These are phyloP conservation scores for Elaeis guineensis DNA, from an alignment of 176 grass and related monocot species.

Conservation along the genomic window DNA sequence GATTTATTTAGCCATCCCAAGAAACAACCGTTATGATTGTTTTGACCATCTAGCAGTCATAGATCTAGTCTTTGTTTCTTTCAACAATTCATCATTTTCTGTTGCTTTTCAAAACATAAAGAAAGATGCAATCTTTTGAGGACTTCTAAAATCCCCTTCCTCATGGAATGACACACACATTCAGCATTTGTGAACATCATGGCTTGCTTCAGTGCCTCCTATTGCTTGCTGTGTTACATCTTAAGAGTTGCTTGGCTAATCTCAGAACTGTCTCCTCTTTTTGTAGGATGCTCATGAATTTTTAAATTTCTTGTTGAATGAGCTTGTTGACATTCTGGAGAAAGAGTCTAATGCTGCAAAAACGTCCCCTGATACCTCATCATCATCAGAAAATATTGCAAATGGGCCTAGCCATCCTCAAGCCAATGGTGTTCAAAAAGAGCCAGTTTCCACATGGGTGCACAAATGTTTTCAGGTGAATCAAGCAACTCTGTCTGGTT, in stretches of 20 bases:
- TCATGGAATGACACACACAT: no score
- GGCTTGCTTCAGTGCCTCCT: not conserved
- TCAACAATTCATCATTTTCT: no score
- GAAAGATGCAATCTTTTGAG: no score
- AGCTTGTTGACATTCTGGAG: slow-evolving; percentile 28
- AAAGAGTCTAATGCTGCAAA: slow-evolving; percentile 19
- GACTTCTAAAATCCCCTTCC: no score
- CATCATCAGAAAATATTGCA: slow-evolving; percentile 8
- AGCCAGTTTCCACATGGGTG: slow-evolving; percentile 22
- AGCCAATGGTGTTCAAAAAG: slow-evolving; percentile 11
- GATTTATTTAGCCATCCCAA: no score
- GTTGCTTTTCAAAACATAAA: no score
- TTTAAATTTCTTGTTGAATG: slow-evolving; percentile 29
- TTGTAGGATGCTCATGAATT: slow-evolving; percentile 30
- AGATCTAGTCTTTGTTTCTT: no score
- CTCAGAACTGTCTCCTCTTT: slow-evolving; percentile 12
- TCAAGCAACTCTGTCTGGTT: not conserved
- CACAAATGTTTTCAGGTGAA: slow-evolving; percentile 26
- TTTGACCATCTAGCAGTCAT: no score
- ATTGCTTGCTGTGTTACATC: not conserved
- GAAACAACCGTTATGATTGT: no score
- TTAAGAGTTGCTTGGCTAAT: slow-evolving; percentile 1
- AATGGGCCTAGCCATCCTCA: slow-evolving; percentile 14
- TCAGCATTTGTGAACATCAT: no score
- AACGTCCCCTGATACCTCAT: slow-evolving; percentile 7